phyloP scores from a whole-genome alignment of 257 asterid species.

The Capsicum baccatum region DNA sequence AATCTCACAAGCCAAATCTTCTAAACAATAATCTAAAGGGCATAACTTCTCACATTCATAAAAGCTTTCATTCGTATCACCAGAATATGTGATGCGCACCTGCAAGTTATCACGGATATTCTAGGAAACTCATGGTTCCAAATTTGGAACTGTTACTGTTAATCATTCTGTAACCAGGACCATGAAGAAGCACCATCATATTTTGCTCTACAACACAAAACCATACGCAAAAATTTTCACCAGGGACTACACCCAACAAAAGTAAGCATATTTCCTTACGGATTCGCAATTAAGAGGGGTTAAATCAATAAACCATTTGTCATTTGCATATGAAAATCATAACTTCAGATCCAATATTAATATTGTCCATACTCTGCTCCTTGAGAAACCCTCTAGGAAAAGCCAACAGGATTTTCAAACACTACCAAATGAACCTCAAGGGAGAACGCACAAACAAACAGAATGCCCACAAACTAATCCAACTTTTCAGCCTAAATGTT shows the following conservation, averaged over 20 bases:
- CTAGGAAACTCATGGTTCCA: conserved; percentile 1
- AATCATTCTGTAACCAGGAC: not conserved
- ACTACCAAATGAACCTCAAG: not conserved
- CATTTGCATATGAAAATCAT: conserved; percentile 2
- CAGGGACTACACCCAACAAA: not conserved
- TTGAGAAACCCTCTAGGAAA: not conserved
- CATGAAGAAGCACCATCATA: not conserved
- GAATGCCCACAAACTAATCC: not conserved
- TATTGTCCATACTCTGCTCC: not conserved
- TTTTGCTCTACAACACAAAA: not conserved
- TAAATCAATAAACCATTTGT: conserved; percentile 12
- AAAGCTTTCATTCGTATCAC: not conserved
- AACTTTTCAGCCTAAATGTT: not conserved
- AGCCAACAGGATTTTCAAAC: not conserved
- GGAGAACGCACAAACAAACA: not conserved
- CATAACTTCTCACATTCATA: not conserved
- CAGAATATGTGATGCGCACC: not conserved
- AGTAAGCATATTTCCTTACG: not conserved
- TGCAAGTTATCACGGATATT: not conserved
- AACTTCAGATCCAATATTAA: not conserved
- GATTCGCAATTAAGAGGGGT: not conserved
- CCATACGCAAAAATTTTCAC: not conserved
- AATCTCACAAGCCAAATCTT: not conserved
- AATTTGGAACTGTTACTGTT: not conserved
- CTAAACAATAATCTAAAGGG: not conserved